Conservation (phyloP, 352 stramenopile species). For the Phytophthora melonis region DNA sequence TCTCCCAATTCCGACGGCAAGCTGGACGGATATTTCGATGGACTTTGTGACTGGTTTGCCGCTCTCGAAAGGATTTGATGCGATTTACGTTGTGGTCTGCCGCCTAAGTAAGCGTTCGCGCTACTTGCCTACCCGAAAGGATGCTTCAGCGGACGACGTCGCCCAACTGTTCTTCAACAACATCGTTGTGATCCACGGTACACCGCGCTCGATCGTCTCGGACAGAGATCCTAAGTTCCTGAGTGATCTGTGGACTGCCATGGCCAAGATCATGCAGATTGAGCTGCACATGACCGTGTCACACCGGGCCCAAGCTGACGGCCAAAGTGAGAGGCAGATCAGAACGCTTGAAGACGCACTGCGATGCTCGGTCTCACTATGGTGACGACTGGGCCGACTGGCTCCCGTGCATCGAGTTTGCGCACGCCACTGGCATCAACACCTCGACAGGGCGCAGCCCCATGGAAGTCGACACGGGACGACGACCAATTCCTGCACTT, state of each 20-base stretch:
- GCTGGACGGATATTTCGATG: background rate
- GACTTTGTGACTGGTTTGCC: background rate
- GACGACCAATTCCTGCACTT: too few relatives aligned
- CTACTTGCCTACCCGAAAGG: background rate
- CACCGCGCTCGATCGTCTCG: background rate
- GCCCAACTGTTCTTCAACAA: constrained; percentile 4
- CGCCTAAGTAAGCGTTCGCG: background rate
- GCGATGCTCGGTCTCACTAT: constrained; percentile 9
- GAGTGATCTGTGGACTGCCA: background rate
- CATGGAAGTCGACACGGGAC: too few relatives aligned
- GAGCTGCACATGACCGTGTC: constrained; percentile 8
- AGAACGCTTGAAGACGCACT: constrained; percentile 5
- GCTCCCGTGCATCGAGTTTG: constrained; percentile 2
- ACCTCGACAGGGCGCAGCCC: background rate
- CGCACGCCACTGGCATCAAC: constrained; percentile 2
- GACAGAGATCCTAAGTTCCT: background rate
- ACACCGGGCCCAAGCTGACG: constrained; percentile 3
- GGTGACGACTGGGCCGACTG: background rate
- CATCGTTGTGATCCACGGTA: background rate
- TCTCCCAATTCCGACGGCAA: background rate
- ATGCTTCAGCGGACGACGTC: background rate
- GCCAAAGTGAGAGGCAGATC: constrained; percentile 8
- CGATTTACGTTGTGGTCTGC: background rate
- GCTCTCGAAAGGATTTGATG: constrained; percentile 9
- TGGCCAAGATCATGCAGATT: background rate